Conservation (phyloP, 2,329 filamentous ascomycete genomes). For the Pseudogymnoascus sp. region DNA sequence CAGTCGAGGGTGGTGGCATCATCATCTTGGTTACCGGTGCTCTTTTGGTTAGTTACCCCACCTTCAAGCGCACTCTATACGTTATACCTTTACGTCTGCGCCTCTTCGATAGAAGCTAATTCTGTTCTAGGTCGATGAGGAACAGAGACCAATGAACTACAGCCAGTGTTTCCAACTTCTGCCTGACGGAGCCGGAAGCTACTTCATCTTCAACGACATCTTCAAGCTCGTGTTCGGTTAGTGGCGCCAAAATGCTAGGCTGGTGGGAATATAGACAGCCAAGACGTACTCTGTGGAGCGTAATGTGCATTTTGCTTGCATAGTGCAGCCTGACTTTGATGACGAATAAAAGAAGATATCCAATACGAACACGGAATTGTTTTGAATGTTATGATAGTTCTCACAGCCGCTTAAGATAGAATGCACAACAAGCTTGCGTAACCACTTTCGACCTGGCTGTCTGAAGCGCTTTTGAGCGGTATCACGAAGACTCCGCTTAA, state of each 20-base stretch:
- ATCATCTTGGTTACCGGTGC: conserved; percentile 83
- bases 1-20: conserved; percentile 59
- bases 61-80: neutral
- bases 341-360: conserved; percentile 8
- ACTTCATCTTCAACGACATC: conserved; percentile 88
- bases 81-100: conserved; percentile 8
- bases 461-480: neutral
- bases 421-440: neutral
- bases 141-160: conserved; percentile 83
- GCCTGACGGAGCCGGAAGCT: conserved; percentile 59
- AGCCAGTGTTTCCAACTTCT: conserved; percentile 81
- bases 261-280: conserved; percentile 1
- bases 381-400: neutral
- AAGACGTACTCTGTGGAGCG: neutral
- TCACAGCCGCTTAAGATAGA: neutral
- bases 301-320: neutral
- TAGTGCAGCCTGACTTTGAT: neutral
- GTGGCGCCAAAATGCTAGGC: conserved; percentile 2
- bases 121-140: conserved; percentile 67
- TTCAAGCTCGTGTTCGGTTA: conserved; percentile 78
- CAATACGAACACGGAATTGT: neutral
- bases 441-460: neutral
- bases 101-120: conserved; percentile 13
- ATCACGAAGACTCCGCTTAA: neutral
- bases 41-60: conserved; percentile 57